Evolutionary conservation across 257 asterid genomes (phyloP).

Genomic region (Scutellaria galericulata): DNA sequence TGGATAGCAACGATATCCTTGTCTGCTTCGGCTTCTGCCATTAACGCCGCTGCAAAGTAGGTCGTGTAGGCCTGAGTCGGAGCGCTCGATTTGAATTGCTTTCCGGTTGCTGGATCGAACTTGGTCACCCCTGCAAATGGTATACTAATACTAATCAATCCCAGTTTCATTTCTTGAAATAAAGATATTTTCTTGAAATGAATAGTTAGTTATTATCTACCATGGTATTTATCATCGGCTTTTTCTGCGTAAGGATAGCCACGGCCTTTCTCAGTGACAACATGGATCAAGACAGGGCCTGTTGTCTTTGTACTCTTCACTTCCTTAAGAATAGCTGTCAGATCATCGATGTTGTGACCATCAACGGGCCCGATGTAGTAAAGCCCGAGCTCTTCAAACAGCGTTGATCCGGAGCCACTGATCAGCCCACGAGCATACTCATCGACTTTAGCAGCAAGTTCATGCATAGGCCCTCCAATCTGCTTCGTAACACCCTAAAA

Average conservation of each 20-base stretch:
- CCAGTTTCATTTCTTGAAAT: not conserved
- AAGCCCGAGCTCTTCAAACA: slow-evolving; percentile 94
- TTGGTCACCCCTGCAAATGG: slow-evolving; percentile 71
- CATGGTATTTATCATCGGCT: slow-evolving; percentile 95
- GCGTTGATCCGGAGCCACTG: slow-evolving; percentile 88
- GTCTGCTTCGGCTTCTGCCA: slow-evolving; percentile 91
- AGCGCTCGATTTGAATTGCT: slow-evolving; percentile 77
- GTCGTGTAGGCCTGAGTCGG: slow-evolving; percentile 88
- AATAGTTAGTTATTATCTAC: slow-evolving; percentile 41
- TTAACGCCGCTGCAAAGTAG: slow-evolving; percentile 92
- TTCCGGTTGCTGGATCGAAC: slow-evolving; percentile 95
- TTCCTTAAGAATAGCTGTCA: slow-evolving; percentile 76
- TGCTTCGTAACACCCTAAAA: slow-evolving; percentile 95
- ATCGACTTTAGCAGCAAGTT: slow-evolving; percentile 93
- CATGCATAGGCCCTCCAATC: slow-evolving; percentile 95
- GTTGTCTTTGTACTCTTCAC: slow-evolving; percentile 87
- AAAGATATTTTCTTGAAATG: not conserved
- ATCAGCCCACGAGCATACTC: slow-evolving; percentile 98
- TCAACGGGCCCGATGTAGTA: slow-evolving; percentile 97
- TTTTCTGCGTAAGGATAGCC: slow-evolving; percentile 96
- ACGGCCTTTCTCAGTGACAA: slow-evolving; percentile 92
- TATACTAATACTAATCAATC: not conserved
- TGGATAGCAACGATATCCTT: slow-evolving; percentile 87
- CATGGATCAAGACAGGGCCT: slow-evolving; percentile 94
- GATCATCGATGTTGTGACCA: slow-evolving; percentile 88